Percentiles rank a stretch among this genome's conserved stretches.
Evolutionary conservation across 371 early-diverging fungal species (phyloP).

Genomic region (Mortierella sp.): DNA sequence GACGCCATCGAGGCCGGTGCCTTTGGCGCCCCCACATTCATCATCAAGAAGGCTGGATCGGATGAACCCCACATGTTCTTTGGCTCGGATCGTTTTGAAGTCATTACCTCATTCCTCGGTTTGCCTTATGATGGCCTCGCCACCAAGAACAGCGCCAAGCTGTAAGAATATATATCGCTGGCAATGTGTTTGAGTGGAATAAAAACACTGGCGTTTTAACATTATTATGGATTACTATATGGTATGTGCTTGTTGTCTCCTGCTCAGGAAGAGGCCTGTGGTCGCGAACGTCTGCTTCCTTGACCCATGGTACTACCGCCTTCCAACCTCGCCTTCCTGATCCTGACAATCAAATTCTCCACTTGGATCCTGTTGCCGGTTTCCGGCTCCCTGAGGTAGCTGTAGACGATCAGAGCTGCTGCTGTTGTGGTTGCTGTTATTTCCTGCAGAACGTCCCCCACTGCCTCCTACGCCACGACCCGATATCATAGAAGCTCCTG

Average conservation of each 20-base stretch:
- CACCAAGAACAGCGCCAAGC: slow-evolving; percentile 17
- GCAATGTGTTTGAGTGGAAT: neutral
- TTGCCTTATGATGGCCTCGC: slow-evolving; percentile 48
- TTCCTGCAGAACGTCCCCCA: neutral
- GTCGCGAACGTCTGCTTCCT: slow-evolving; percentile 5
- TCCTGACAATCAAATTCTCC: slow-evolving; percentile 32
- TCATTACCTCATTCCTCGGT: slow-evolving; percentile 51
- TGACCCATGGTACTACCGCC: slow-evolving; percentile 9
- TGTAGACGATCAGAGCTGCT: neutral
- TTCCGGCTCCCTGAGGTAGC: neutral
- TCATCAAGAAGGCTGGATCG: slow-evolving; percentile 50
- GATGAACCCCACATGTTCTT: slow-evolving; percentile 59
- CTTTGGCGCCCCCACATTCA: slow-evolving; percentile 63
- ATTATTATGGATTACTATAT: neutral
- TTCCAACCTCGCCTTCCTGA: slow-evolving; percentile 50
- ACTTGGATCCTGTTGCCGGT: slow-evolving; percentile 14
- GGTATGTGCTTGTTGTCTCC: neutral
- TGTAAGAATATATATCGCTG: neutral
- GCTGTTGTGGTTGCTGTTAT: neutral
- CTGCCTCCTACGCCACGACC: neutral
- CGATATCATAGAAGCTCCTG: slow-evolving; percentile 10
- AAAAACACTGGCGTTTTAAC: neutral
- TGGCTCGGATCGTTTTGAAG: slow-evolving; percentile 65
- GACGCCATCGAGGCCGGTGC: slow-evolving; percentile 48
- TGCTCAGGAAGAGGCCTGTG: neutral